phyloP scores from a whole-genome alignment of 2,329 filamentous ascomycete species.

The Zymoseptoria pseudotritici region DNA sequence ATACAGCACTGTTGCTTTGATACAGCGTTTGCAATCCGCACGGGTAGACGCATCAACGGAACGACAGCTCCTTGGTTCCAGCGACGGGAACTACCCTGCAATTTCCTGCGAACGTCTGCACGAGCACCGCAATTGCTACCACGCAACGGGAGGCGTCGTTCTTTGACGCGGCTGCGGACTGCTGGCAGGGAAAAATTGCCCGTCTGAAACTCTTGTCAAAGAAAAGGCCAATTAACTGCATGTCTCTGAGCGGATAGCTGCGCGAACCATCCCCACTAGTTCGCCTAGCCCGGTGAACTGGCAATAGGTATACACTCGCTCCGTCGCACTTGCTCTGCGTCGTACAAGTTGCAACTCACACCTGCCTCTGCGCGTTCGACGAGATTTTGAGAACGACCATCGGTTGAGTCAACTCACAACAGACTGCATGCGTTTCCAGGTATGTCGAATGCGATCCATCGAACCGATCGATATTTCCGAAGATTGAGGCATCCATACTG shows the following conservation, averaged over 20 bases:
- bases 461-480: slow-evolving; percentile 7
- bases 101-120: slow-evolving; percentile 33
- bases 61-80: slow-evolving; percentile 26
- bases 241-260: slow-evolving; percentile 30
- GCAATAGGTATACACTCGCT: slow-evolving; percentile 10
- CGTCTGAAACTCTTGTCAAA: slow-evolving; percentile 25
- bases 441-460: slow-evolving; percentile 19
- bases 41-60: slow-evolving; percentile 28
- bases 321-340: slow-evolving; percentile 22
- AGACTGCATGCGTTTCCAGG: slow-evolving; percentile 30
- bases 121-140: slow-evolving; percentile 18
- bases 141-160: slow-evolving; percentile 14
- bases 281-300: slow-evolving; percentile 14
- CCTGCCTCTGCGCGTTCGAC: slow-evolving; percentile 16
- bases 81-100: slow-evolving; percentile 28
- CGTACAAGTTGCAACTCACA: slow-evolving; percentile 28
- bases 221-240: slow-evolving; percentile 23
- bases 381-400: neutral
- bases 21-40: slow-evolving; percentile 21
- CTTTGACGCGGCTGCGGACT: slow-evolving; percentile 14
- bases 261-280: slow-evolving; percentile 19
- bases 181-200: slow-evolving; percentile 14
- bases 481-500: neutral
- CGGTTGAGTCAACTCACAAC: slow-evolving; percentile 9
- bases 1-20: slow-evolving; percentile 24